Evolutionary conservation across 768 basidiomycete species (phyloP), one percentile per base, ranked within the genome.

Genomic region (Serendipita sp.): DNA sequence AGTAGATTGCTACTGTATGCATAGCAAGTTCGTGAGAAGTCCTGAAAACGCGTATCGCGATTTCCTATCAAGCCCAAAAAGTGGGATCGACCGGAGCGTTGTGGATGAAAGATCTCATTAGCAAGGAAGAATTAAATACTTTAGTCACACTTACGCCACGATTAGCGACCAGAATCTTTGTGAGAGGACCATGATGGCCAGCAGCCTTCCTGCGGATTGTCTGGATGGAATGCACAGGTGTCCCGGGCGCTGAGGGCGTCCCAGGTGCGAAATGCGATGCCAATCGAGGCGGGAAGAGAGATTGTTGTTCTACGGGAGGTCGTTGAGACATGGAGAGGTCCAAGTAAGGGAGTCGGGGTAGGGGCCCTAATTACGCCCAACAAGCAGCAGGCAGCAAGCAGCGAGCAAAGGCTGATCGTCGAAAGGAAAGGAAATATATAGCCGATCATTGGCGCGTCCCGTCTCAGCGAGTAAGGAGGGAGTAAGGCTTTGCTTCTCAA

Each of bases 1-100:
- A 98, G 78, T 91, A 98, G 78, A 99, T 97, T 44, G 96, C 96
- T 65, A 98, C 96, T 56, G 94, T 96, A 74, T 94, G 92, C 94
- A 98, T 96, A 8, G 94, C 96, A 66, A 99, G 81, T 73, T 99
- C 96, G 78, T 99, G 96, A 60, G 96, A 90, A 0, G 94, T 97
- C 71, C 94, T 81, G 81, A 99, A 98, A 46, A 99, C 93, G 72
- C 96, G 89, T 70, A 99, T 92, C 34, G 96, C 96, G 75, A 99
- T 99, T 88, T 99, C 93, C 91, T 92, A 44, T 64, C 30, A 30
- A 60, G 56, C 18, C 5, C 4, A 0, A 8, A 16, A 13, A 24
- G 18, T 5, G 13, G 72, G 44, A 67, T 63, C 62, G 69, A 64
- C n/a, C 68, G 62, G 46, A 51, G 63, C 35, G 45, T 38, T 8